phyloP scores from a whole-genome alignment of 371 early-diverging fungal species.

The Mucor racemosus region DNA sequence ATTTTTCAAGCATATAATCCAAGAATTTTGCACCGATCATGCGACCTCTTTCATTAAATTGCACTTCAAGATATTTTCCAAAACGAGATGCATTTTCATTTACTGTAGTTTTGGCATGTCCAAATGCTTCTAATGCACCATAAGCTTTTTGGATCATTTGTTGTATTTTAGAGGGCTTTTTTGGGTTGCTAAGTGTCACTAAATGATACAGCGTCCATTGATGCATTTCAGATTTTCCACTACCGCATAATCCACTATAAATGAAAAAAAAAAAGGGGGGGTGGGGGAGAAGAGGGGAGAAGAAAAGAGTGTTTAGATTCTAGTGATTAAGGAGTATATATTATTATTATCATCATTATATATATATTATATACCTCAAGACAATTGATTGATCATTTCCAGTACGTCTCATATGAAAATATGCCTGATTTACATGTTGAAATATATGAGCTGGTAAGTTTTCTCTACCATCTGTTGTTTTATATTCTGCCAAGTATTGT shows the following conservation, averaged over 20 bases:
- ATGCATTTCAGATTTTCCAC: conserved; percentile 82
- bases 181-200: conserved; percentile 68
- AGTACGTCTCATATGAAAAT: conserved; percentile 51
- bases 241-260: conserved; percentile 80
- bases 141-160: conserved; percentile 38
- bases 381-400: conserved; percentile 48
- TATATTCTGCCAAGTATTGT: conserved; percentile 47
- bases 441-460: conserved; percentile 43
- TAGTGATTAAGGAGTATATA: background rate
- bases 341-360: background rate
- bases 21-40: conserved; percentile 86
- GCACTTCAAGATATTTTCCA: conserved; percentile 91
- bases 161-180: conserved; percentile 77
- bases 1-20: conserved; percentile 89
- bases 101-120: conserved; percentile 74
- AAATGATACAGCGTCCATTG: conserved; percentile 67
- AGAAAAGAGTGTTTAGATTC: conserved; percentile 4
- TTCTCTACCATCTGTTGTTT: conserved; percentile 34
- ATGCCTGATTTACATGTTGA: conserved; percentile 47
- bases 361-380: conserved; percentile 30
- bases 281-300: background rate
- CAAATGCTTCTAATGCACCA: conserved; percentile 81
- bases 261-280: background rate
- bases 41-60: conserved; percentile 85
- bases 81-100: conserved; percentile 86